Conservation (phyloP, 805 yeast genomes). For the Cyberlindnera mrakii region DNA sequence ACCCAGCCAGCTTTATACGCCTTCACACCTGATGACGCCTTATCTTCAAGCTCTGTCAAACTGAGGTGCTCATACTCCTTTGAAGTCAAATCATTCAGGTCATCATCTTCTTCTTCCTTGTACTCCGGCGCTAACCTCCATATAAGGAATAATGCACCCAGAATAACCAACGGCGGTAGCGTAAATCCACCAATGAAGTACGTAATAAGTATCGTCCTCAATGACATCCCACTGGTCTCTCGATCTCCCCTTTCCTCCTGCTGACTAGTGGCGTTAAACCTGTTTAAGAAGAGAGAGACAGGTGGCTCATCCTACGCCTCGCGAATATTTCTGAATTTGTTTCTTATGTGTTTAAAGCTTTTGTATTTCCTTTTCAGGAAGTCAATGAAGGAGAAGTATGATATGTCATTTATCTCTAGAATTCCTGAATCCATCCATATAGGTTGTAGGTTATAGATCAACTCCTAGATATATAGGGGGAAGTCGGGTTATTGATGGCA, state of each 20-base stretch:
- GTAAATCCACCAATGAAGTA: constrained; percentile 81
- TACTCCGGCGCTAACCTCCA: constrained; percentile 28
- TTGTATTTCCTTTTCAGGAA: too few relatives aligned
- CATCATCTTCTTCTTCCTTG: constrained; percentile 20
- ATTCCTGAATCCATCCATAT: too few relatives aligned
- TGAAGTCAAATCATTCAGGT: constrained; percentile 15
- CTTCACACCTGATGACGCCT: constrained; percentile 52
- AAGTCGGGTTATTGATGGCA: too few relatives aligned
- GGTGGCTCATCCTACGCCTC: too few relatives aligned
- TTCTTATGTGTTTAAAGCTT: too few relatives aligned
- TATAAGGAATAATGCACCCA: constrained; percentile 33
- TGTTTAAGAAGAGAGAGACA: too few relatives aligned
- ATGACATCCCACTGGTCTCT: neutral
- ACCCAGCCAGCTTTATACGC: constrained; percentile 72
- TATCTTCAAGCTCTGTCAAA: constrained; percentile 63
- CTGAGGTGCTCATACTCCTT: constrained; percentile 30
- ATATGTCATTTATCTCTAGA: too few relatives aligned
- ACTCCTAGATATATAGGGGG: too few relatives aligned
- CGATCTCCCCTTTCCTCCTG: neutral
- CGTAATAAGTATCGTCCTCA: constrained; percentile 26
- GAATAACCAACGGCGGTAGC: constrained; percentile 54
- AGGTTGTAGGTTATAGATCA: too few relatives aligned
- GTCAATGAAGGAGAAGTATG: too few relatives aligned
- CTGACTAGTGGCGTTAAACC: too few relatives aligned
- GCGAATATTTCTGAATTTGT: too few relatives aligned